These are phyloP conservation scores for Exserohilum rostratum DNA, from an alignment of 2,329 filamentous ascomycete species.

Conservation along the genomic window DNA sequence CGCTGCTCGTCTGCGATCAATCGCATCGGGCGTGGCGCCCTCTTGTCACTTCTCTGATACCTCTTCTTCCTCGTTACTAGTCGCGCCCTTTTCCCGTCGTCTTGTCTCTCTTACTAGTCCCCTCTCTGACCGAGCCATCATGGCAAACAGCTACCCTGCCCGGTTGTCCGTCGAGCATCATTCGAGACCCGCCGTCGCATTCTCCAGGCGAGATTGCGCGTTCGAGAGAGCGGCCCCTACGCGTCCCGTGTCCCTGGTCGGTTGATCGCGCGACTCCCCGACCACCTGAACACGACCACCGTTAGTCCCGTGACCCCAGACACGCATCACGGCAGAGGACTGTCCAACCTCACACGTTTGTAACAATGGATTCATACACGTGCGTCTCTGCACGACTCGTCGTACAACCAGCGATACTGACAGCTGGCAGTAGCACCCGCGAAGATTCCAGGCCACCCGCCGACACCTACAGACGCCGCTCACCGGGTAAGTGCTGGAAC, in stretches of 20 bases:
- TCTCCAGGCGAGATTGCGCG: conserved; percentile 33
- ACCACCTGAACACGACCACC: conserved; percentile 17
- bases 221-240: conserved; percentile 19
- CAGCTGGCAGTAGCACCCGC: conserved; percentile 35
- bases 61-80: conserved; percentile 33
- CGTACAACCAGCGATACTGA: conserved; percentile 19
- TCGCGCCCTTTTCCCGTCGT: conserved; percentile 32
- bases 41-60: conserved; percentile 33
- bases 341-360: neutral
- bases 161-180: conserved; percentile 39
- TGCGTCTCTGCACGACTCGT: conserved; percentile 24
- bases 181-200: conserved; percentile 26
- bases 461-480: conserved; percentile 63
- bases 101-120: conserved; percentile 44
- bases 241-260: conserved; percentile 27
- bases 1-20: conserved; percentile 40
- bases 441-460: conserved; percentile 63
- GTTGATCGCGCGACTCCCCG: conserved; percentile 18
- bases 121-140: conserved; percentile 50
- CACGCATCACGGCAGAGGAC: neutral
- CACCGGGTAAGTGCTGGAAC: conserved; percentile 64
- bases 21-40: conserved; percentile 37
- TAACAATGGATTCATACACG: conserved; percentile 48
- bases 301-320: conserved; percentile 5
- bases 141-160: conserved; percentile 50